These are phyloP conservation scores for Micractinium conductrix DNA, from an alignment of 139 green algal genomes.

Conservation along the genomic window DNA sequence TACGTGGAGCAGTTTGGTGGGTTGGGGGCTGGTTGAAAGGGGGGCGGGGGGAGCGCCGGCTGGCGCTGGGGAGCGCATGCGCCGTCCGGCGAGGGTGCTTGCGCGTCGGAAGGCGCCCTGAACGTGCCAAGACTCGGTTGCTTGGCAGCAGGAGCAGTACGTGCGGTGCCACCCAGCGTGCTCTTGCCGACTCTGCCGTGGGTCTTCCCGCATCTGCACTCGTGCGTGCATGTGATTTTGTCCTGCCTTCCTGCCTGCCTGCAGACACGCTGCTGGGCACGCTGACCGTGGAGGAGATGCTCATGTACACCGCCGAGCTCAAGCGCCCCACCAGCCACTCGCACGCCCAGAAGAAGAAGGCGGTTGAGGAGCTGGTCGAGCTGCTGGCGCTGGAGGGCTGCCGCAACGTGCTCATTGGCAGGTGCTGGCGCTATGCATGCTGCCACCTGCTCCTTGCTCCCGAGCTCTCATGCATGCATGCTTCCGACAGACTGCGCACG, in stretches of 20 bases:
- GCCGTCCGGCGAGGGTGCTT: too few species aligned
- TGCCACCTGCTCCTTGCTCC: conserved; percentile 21
- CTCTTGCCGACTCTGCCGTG: too few species aligned
- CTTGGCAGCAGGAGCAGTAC: too few species aligned
- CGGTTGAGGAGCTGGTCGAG: conserved; percentile 64
- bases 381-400: conserved; percentile 56
- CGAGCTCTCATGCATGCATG: too few species aligned
- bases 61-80: too few species aligned
- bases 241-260: too few species aligned
- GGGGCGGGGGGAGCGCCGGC: background rate
- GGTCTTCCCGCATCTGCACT: too few species aligned
- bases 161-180: too few species aligned
- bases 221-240: too few species aligned
- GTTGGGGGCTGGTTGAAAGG: background rate
- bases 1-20: conserved; percentile 82
- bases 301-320: conserved; percentile 50
- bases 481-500: too few species aligned
- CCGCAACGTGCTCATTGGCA: conserved; percentile 32
- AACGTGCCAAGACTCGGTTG: too few species aligned
- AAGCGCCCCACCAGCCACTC: conserved; percentile 33
- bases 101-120: too few species aligned
- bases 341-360: conserved; percentile 43
- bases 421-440: conserved; percentile 7
- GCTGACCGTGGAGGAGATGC: conserved; percentile 9
- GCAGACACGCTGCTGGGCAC: conserved; percentile 26